A percentile compares a stretch with the other conserved stretches of the same genome.
phyloP scores from a whole-genome alignment of 2,329 filamentous ascomycete genomes.

The Shiraia sp. region DNA sequence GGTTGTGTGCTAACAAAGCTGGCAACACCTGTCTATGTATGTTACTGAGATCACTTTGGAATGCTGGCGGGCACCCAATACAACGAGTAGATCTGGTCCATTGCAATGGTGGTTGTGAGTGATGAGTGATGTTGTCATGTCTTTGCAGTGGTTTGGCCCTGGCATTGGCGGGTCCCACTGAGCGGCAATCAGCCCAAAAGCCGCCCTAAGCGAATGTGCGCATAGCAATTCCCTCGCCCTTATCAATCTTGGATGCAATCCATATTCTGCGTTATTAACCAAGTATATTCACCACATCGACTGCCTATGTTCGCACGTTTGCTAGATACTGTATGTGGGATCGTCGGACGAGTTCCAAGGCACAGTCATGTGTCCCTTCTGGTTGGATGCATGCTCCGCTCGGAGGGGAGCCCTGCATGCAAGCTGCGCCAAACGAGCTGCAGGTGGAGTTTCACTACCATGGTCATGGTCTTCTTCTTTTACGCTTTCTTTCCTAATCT shows the following conservation, averaged over 20 bases:
- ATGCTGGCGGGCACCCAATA: conserved; percentile 23
- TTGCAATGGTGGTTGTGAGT: conserved; percentile 4
- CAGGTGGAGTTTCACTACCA: conserved; percentile 14
- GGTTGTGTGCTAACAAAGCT: conserved; percentile 22
- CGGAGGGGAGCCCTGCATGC: background rate
- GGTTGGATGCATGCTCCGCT: too few relatives aligned
- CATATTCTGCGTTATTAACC: too few relatives aligned
- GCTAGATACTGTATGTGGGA: background rate
- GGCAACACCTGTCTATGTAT: conserved; percentile 28
- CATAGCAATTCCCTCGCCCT: conserved; percentile 4
- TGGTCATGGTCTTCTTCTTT: conserved; percentile 4
- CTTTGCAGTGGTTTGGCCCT: conserved; percentile 9
- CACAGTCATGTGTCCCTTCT: background rate
- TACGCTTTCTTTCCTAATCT: conserved; percentile 4
- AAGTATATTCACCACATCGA: too few relatives aligned
- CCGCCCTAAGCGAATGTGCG: conserved; percentile 17
- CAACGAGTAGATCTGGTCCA: conserved; percentile 26
- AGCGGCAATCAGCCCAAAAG: conserved; percentile 5
- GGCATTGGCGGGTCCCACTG: conserved; percentile 11
- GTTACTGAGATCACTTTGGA: conserved; percentile 23
- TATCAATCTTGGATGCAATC: too few relatives aligned
- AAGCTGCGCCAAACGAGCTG: background rate
- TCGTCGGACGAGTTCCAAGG: conserved; percentile 2
- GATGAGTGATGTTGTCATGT: conserved; percentile 24
- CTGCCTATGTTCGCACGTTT: too few relatives aligned